phyloP scores from a whole-genome alignment of 192 early-diverging fungal genomes.

The Linnemannia hyalina region DNA sequence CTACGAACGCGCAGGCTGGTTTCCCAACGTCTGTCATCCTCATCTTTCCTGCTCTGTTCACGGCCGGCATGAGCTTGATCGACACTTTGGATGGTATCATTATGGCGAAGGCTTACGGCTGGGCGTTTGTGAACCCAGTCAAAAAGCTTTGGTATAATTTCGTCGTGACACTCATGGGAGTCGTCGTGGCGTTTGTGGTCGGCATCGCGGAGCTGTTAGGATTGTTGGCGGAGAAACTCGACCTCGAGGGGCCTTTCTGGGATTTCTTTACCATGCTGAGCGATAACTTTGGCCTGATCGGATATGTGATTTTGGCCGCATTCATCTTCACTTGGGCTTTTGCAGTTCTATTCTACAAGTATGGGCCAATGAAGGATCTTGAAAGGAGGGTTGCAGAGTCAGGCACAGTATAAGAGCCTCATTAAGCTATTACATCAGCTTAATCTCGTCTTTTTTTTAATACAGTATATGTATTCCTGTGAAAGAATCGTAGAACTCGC shows the following conservation, averaged over 20 bases:
- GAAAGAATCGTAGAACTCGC: too few relatives aligned
- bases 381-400: conserved; percentile 30
- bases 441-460: too few relatives aligned
- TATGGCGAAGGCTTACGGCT: conserved; percentile 74
- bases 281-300: conserved; percentile 66
- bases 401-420: too few relatives aligned
- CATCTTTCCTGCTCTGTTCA: conserved; percentile 74
- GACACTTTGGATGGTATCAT: conserved; percentile 79
- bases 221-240: conserved; percentile 61
- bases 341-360: conserved; percentile 53
- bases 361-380: conserved; percentile 56
- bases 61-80: conserved; percentile 76
- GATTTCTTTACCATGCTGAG: conserved; percentile 55
- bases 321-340: conserved; percentile 61
- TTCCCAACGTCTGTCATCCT: conserved; percentile 67
- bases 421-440: too few relatives aligned
- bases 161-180: conserved; percentile 70
- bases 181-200: conserved; percentile 70
- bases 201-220: conserved; percentile 68
- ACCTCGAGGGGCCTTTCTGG: conserved; percentile 21
- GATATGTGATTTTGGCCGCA: conserved; percentile 61
- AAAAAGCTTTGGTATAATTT: conserved; percentile 78
- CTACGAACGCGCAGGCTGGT: conserved; percentile 59
- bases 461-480: too few relatives aligned
- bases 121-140: conserved; percentile 72